Percentiles rank a stretch among this genome's conserved stretches.
Evolutionary conservation across 805 yeast species (phyloP).

Genomic region (Kuraishia piskuri): DNA sequence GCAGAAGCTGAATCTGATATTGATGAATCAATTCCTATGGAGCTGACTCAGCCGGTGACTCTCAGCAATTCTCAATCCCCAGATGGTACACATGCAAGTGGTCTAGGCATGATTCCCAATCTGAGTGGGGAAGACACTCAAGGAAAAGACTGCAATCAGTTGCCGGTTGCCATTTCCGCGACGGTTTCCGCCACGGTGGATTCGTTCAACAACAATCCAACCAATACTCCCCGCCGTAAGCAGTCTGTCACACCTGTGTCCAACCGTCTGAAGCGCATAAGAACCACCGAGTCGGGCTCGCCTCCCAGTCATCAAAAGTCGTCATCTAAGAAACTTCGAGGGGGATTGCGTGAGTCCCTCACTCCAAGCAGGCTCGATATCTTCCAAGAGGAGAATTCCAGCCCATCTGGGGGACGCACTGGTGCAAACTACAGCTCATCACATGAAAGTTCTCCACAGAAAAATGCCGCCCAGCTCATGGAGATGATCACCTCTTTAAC

Average conservation of each 20-base stretch:
- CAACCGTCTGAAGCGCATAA: neutral
- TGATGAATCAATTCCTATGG: neutral
- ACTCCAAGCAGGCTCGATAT: neutral
- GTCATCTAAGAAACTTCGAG: neutral
- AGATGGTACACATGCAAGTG: too few species aligned
- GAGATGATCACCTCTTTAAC: neutral
- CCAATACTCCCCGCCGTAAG: neutral
- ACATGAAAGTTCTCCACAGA: neutral
- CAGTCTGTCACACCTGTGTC: neutral
- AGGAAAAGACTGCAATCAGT: too few species aligned
- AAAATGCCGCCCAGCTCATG: neutral
- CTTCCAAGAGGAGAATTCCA: too few species aligned
- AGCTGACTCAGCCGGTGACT: neutral
- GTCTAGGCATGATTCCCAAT: neutral
- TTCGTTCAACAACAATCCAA: too few species aligned
- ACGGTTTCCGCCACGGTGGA: too few species aligned
- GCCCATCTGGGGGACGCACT: too few species aligned
- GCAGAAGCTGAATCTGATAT: neutral
- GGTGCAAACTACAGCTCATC: neutral
- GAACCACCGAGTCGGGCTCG: neutral
- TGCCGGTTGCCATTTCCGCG: too few species aligned
- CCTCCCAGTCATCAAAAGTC: neutral
- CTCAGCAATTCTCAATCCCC: too few species aligned
- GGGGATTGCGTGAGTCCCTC: neutral
- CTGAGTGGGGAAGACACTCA: neutral